phyloP scores from a whole-genome alignment of 129 eudicot genomes.

The Helichrysum umbraculigerum region DNA sequence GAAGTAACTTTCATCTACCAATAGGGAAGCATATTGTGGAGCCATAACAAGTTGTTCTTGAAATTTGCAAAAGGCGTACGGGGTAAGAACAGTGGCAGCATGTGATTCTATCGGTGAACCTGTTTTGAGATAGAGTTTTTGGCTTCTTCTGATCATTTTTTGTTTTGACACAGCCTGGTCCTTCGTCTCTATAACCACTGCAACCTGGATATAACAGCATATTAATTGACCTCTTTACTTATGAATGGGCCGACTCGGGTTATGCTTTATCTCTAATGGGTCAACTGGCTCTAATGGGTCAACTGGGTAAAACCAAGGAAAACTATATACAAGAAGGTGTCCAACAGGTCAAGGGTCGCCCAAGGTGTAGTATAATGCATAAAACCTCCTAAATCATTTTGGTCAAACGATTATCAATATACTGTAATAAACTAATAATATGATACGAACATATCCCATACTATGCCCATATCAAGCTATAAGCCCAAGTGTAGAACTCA shows the following conservation, averaged over 20 bases:
- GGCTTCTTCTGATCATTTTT: slow-evolving; percentile 43
- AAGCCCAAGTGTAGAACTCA: too few species aligned
- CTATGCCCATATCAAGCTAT: too few species aligned
- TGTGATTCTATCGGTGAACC: slow-evolving; percentile 91
- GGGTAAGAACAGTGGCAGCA: slow-evolving; percentile 78
- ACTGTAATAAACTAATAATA: too few species aligned
- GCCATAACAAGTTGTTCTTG: slow-evolving; percentile 88
- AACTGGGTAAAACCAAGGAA: neutral
- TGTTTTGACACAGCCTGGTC: slow-evolving; percentile 57
- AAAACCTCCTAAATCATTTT: neutral
- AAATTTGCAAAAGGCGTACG: slow-evolving; percentile 68
- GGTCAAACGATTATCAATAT: too few species aligned
- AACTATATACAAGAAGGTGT: neutral
- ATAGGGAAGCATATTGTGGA: slow-evolving; percentile 82
- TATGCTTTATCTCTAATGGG: slow-evolving; percentile 1
- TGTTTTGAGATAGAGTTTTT: slow-evolving; percentile 64
- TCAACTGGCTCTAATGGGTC: neutral
- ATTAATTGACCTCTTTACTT: neutral
- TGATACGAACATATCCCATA: too few species aligned
- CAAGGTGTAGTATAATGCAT: neutral
- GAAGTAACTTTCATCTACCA: slow-evolving; percentile 64
- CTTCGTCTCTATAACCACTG: slow-evolving; percentile 51
- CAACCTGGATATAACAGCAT: slow-evolving; percentile 49
- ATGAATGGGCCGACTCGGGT: neutral
- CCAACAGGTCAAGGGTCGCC: neutral